Conservation (phyloP, 2,329 filamentous ascomycete species). For the Penicillium polonicum region DNA sequence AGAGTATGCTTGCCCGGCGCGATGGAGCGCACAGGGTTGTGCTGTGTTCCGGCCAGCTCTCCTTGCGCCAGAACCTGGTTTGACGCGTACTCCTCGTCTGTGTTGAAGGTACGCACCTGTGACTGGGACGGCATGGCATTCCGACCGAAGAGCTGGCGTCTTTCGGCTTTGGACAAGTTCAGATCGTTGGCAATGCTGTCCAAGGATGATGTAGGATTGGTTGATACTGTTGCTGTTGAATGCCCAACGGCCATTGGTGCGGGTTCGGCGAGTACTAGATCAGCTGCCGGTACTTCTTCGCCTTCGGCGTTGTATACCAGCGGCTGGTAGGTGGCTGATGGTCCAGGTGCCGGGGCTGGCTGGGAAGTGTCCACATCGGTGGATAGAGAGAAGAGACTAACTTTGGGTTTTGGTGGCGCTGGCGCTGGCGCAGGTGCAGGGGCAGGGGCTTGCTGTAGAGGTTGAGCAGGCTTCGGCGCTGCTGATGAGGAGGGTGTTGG, state of each 20-base stretch:
- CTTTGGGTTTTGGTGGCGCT: slow-evolving; percentile 40
- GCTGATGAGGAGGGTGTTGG: slow-evolving; percentile 15
- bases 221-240: slow-evolving; percentile 11
- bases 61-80: slow-evolving; percentile 73
- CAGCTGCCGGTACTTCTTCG: slow-evolving; percentile 23
- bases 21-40: slow-evolving; percentile 80
- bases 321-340: slow-evolving; percentile 38
- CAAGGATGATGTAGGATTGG: slow-evolving; percentile 46
- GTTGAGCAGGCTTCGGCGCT: slow-evolving; percentile 17
- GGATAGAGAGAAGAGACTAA: slow-evolving; percentile 46
- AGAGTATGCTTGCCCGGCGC: slow-evolving; percentile 87
- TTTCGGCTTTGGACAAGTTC: slow-evolving; percentile 72
- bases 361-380: slow-evolving; percentile 24
- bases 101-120: slow-evolving; percentile 83
- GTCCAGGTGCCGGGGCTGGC: slow-evolving; percentile 6
- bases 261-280: slow-evolving; percentile 13
- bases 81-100: slow-evolving; percentile 78
- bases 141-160: slow-evolving; percentile 83
- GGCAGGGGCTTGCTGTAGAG: slow-evolving; percentile 8
- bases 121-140: slow-evolving; percentile 50
- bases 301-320: slow-evolving; percentile 39
- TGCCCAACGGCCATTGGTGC: slow-evolving; percentile 5
- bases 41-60: slow-evolving; percentile 52
- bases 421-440: slow-evolving; percentile 21
- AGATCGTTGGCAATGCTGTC: slow-evolving; percentile 71